These are phyloP conservation scores for Trichoderma gamsii DNA, from an alignment of 495 filamentous ascomycete species.

Conservation along the genomic window DNA sequence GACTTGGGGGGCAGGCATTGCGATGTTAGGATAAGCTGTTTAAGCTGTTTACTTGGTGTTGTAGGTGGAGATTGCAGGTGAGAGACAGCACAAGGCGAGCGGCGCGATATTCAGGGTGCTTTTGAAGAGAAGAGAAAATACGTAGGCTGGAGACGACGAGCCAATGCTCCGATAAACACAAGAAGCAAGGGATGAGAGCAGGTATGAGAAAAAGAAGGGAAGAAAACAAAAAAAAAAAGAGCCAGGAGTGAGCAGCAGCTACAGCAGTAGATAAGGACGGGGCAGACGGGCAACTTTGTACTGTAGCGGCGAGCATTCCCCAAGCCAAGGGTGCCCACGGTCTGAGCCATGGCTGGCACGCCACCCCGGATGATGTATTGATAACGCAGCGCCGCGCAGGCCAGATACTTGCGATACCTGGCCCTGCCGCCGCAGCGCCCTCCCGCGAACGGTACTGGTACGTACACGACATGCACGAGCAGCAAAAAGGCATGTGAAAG, in stretches of 20 bases:
- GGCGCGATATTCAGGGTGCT: neutral
- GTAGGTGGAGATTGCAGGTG: neutral
- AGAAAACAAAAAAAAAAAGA: neutral
- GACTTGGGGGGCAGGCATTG: conserved; percentile 35
- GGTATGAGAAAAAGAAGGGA: neutral
- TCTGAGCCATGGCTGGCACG: neutral
- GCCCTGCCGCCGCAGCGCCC: neutral
- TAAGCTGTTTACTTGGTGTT: neutral
- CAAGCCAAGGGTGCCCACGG: neutral
- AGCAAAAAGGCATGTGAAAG: conserved; percentile 10
- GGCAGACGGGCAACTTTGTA: neutral
- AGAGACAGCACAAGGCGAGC: neutral
- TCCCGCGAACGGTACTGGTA: conserved; percentile 1
- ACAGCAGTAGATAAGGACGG: conserved; percentile 4
- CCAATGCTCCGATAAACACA: neutral
- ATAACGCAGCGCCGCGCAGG: conserved; percentile 6
- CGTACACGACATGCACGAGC: neutral
- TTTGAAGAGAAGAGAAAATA: neutral
- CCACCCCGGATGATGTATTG: conserved; percentile 11
- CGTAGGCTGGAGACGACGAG: neutral
- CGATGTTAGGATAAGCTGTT: neutral
- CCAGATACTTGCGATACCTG: neutral
- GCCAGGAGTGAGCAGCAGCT: neutral
- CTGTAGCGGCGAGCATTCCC: neutral
- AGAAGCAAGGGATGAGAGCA: neutral